Conservation (phyloP, 2,329 filamentous ascomycete species). For the Verticillium nonalfalfae region DNA sequence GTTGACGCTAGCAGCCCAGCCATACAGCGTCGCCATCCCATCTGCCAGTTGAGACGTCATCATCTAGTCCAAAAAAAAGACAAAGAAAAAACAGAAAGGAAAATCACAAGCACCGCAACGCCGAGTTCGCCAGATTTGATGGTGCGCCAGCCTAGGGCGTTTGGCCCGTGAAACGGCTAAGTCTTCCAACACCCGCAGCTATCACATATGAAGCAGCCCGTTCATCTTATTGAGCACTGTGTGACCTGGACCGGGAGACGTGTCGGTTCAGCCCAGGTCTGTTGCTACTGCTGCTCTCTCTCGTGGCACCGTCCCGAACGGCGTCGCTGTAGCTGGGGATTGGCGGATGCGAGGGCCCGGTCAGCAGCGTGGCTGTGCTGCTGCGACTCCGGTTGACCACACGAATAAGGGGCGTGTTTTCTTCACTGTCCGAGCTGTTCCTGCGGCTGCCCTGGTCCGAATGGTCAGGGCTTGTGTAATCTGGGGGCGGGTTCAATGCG, state of each 20-base stretch:
- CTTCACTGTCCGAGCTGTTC: conserved; percentile 53
- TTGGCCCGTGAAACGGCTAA: neutral
- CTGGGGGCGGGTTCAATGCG: conserved; percentile 58
- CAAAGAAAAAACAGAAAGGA: neutral
- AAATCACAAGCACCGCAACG: neutral
- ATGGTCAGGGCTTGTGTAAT: conserved; percentile 61
- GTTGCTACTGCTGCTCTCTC: conserved; percentile 35
- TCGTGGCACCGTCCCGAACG: conserved; percentile 46
- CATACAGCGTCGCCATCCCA: neutral
- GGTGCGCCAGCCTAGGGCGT: neutral
- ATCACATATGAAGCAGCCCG: neutral
- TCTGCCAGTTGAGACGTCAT: neutral
- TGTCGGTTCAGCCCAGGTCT: conserved; percentile 10
- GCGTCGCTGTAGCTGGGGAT: conserved; percentile 82
- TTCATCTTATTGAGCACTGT: conserved; percentile 9
- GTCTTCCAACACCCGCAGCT: neutral
- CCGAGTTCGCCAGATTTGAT: neutral
- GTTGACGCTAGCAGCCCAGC: neutral
- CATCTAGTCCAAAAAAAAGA: neutral
- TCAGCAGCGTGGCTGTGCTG: conserved; percentile 36
- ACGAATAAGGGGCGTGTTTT: conserved; percentile 45
- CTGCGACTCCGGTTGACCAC: conserved; percentile 45
- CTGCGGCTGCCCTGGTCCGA: conserved; percentile 51
- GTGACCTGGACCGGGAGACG: conserved; percentile 11
- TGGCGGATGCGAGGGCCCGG: conserved; percentile 44